Evolutionary conservation across 106 monocot genomes (phyloP).

Genomic region (Triglochin maritima): DNA sequence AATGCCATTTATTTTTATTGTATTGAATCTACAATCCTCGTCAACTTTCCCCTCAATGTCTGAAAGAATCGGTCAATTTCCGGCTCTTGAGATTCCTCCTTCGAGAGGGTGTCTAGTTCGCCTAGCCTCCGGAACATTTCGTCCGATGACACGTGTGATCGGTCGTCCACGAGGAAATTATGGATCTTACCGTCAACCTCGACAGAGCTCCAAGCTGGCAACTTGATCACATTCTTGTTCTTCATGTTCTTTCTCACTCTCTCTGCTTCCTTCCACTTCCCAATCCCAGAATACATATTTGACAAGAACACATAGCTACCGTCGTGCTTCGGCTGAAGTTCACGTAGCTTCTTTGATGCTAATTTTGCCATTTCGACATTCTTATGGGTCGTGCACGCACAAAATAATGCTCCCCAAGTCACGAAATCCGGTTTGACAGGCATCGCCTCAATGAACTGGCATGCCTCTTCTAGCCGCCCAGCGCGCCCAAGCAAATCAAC

Average conservation of each 20-base stretch:
- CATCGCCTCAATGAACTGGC: constrained; percentile 44
- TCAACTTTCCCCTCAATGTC: constrained; percentile 4
- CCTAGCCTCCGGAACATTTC: neutral
- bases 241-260: constrained; percentile 62
- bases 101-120: neutral
- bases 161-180: constrained; percentile 5
- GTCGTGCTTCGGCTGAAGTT: constrained; percentile 63
- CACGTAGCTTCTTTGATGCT: constrained; percentile 47
- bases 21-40: neutral
- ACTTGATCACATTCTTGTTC: constrained; percentile 36
- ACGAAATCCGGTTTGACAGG: constrained; percentile 57
- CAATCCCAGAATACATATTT: constrained; percentile 49
- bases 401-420: constrained; percentile 79
- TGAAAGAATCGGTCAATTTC: constrained; percentile 1
- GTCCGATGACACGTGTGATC: neutral
- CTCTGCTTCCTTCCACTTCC: constrained; percentile 47
- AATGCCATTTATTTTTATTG: neutral
- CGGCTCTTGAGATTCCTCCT: neutral
- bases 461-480: constrained; percentile 52
- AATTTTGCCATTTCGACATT: constrained; percentile 50
- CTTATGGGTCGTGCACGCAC: constrained; percentile 37
- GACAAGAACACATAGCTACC: constrained; percentile 70
- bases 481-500: constrained; percentile 84
- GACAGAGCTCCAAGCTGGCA: constrained; percentile 15
- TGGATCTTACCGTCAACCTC: constrained; percentile 5